A percentile compares a stretch with the other conserved stretches of the same genome.
phyloP scores from a whole-genome alignment of 1,284 basidiomycete species.

The Sporisorium sorghi region DNA sequence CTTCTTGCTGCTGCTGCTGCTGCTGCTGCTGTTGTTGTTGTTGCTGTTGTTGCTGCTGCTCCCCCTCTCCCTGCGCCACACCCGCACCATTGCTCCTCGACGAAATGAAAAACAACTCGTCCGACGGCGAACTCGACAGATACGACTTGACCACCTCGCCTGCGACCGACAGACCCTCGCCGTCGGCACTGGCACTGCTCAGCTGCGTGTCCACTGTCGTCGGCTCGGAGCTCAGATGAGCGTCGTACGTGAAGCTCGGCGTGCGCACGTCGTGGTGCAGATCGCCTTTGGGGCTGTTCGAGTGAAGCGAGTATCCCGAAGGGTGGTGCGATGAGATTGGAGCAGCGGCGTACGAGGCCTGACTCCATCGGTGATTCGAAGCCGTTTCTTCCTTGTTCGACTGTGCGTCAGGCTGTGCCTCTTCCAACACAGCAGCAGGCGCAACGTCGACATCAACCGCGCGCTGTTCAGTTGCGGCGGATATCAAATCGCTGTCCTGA shows the following conservation, averaged over 20 bases:
- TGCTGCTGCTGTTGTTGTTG: not conserved
- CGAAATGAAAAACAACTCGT: constrained; percentile 30
- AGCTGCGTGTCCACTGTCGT: constrained; percentile 39
- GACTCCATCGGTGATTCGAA: constrained; percentile 30
- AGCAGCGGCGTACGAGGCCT: constrained; percentile 20
- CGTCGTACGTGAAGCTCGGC: constrained; percentile 28
- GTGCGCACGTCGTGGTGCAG: constrained; percentile 20
- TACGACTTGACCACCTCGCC: constrained; percentile 34
- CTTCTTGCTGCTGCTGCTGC: not conserved
- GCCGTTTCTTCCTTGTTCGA: constrained; percentile 1
- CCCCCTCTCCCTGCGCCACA: not conserved
- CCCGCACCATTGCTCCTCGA: not conserved
- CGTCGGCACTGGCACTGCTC: constrained; percentile 21
- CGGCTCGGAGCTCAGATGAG: constrained; percentile 26
- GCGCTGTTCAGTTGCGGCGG: not conserved
- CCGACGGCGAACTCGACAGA: constrained; percentile 25
- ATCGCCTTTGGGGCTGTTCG: constrained; percentile 14
- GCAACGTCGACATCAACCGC: not conserved
- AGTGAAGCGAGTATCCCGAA: constrained; percentile 18
- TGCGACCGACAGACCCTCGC: constrained; percentile 18
- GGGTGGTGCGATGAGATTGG: constrained; percentile 14
- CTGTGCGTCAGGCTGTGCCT: not conserved
- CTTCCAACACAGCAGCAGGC: not conserved
- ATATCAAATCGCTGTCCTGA: constrained; percentile 18
- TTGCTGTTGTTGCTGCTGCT: not conserved